Evolutionary conservation across 345 rosid species (phyloP).

Genomic region (Sonneratia caseolaris): DNA sequence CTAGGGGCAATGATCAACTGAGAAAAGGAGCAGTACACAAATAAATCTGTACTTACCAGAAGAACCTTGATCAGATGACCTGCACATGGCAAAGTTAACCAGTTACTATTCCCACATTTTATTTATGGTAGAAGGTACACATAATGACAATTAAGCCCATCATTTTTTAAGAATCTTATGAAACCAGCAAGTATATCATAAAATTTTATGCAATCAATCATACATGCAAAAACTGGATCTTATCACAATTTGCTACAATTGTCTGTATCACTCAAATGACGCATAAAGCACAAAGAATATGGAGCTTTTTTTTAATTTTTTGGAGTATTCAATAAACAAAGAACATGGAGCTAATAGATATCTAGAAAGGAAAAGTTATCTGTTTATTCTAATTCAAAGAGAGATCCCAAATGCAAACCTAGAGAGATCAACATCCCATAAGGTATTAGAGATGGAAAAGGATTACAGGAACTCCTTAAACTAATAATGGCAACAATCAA

Average conservation of each 20-base stretch:
- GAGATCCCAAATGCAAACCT: no score
- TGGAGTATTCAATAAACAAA: neutral
- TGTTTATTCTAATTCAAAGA: no score
- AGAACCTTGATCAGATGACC: constrained; percentile 65
- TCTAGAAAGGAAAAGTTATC: neutral
- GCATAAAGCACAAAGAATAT: neutral
- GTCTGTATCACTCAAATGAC: neutral
- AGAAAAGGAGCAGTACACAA: neutral
- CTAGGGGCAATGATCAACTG: neutral
- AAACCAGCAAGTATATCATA: neutral
- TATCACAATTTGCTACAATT: neutral
- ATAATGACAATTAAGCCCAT: neutral
- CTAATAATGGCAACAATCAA: neutral
- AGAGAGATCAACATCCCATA: no score
- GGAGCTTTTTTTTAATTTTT: no score
- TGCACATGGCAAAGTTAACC: constrained; percentile 26
- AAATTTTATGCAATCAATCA: neutral
- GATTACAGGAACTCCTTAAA: neutral
- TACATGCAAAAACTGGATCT: neutral
- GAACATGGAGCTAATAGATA: neutral
- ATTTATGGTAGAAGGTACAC: neutral
- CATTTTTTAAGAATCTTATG: neutral
- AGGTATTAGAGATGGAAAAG: neutral
- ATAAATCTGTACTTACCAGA: constrained; percentile 42
- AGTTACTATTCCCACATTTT: neutral